Percentiles rank a stretch among this genome's conserved stretches.
phyloP scores from a whole-genome alignment of 306 rosid species.

The Styphnolobium japonicum region DNA sequence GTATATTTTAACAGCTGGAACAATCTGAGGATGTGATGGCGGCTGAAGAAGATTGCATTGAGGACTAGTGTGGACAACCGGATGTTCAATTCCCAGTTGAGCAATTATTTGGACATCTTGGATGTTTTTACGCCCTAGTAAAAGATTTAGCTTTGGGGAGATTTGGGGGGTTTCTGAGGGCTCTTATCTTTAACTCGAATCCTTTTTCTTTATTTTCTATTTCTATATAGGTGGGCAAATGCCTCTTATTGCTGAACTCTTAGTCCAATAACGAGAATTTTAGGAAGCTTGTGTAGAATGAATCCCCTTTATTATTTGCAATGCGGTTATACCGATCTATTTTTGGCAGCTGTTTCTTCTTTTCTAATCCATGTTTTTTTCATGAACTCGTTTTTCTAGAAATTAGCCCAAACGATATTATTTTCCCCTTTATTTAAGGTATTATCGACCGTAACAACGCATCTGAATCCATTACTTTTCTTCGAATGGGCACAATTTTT shows the following conservation, averaged over 20 bases:
- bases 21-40: slow-evolving; percentile 33
- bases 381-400: background rate
- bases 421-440: background rate
- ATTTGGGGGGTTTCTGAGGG: slow-evolving; percentile 23
- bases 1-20: slow-evolving; percentile 35
- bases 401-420: background rate
- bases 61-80: slow-evolving; percentile 23
- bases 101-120: slow-evolving; percentile 34
- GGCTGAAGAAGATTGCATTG: slow-evolving; percentile 23
- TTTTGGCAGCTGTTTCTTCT: background rate
- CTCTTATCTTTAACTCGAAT: slow-evolving; percentile 8
- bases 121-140: slow-evolving; percentile 21
- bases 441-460: background rate
- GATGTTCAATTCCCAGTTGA: slow-evolving; percentile 11
- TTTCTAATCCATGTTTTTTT: background rate
- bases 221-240: slow-evolving; percentile 29
- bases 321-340: slow-evolving; percentile 14
- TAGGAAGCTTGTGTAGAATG: slow-evolving; percentile 25
- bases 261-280: slow-evolving; percentile 34
- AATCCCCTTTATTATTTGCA: slow-evolving; percentile 11
- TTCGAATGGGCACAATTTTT: background rate
- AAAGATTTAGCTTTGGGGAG: slow-evolving; percentile 37
- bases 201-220: slow-evolving; percentile 18
- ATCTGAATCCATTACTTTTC: background rate
- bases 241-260: slow-evolving; percentile 34